A percentile compares a stretch with the other conserved stretches of the same genome.
Evolutionary conservation across 768 basidiomycete genomes (phyloP).

Genomic region (Naganishia randhawae): DNA sequence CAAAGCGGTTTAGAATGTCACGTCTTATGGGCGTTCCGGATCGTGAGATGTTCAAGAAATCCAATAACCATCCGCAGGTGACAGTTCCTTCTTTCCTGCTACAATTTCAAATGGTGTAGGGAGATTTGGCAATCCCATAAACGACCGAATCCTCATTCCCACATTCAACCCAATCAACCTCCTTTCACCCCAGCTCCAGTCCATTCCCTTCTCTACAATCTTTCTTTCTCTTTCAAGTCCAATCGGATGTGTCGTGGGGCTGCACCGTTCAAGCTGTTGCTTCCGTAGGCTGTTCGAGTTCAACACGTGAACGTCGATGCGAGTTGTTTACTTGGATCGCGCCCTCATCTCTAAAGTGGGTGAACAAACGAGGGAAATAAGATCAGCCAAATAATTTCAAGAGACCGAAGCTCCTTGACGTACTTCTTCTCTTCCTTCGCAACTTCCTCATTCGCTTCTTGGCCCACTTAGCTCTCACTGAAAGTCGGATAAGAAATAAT

Average conservation of each 20-base stretch:
- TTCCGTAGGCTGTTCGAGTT: neutral
- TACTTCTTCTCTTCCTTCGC: constrained; percentile 33
- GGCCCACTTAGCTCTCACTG: constrained; percentile 34
- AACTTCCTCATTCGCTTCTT: constrained; percentile 33
- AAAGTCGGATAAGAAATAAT: neutral
- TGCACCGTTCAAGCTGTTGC: neutral
- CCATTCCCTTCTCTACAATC: constrained; percentile 7
- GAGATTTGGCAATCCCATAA: constrained; percentile 14
- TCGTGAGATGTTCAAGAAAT: constrained; percentile 11
- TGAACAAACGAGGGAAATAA: neutral
- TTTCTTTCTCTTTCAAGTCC: constrained; percentile 15
- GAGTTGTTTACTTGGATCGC: constrained; percentile 31
- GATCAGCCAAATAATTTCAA: neutral
- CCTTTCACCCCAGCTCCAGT: constrained; percentile 8
- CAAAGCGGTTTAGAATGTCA: too few species aligned
- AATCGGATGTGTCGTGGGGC: neutral
- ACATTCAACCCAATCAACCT: neutral
- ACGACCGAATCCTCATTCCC: constrained; percentile 2
- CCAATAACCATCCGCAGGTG: constrained; percentile 12
- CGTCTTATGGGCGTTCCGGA: neutral
- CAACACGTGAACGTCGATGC: constrained; percentile 2
- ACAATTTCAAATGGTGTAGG: constrained; percentile 15
- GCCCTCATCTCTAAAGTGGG: constrained; percentile 34
- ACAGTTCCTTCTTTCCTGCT: constrained; percentile 1
- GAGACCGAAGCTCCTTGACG: neutral